Evolutionary conservation across 805 yeast genomes (phyloP), one percentile per base, ranked within the genome.

Genomic region (Yarrowia bubula): DNA sequence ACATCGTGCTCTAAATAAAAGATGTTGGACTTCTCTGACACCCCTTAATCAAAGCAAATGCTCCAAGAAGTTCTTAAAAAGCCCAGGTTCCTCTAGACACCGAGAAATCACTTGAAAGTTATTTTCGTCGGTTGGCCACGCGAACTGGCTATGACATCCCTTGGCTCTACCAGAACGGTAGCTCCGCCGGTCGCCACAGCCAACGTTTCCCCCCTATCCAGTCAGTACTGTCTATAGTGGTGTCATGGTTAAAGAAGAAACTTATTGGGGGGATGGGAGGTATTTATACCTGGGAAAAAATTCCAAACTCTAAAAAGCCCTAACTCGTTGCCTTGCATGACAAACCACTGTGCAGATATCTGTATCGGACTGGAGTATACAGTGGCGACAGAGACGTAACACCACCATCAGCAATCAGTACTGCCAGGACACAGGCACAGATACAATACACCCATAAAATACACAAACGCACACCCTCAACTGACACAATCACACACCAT

Each of bases 201-300:
- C 47, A 55, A 55, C 61, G 61, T 55, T 55, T 55, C 61, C 61
- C 61, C 3, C 47, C 61, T 55, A 31, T 55, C 61, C 61, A 55
- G 61, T 58, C 64, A 58, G 64, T 58, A 58, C 64, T 58, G 64
- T 58, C 64, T 58, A 58, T 55, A 41, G 47, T 55, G 47, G 61
- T 55, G 61, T 55, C 61, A 55, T 55, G 47, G 46, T 55, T 39
- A 41, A 55, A 41, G 47, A 55, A 55, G 47, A 41, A 31, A 17
- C 13, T 11, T 6, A 15, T 9, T 39, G 42, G 18, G 41, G 39
- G 28, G 7, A 4, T 9, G 13, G 15, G n/a, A 11, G 13, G 17
- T 8, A 35, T 17, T 55, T 55, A n/a, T 55, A 55, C 41, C 6
- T 31, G 47, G 47, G 32, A 55, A 41, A 46, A 55, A 15, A 43